Percentiles rank a stretch among this genome's conserved stretches.
phyloP scores from a whole-genome alignment of 2,329 filamentous ascomycete species.

The Akanthomyces lecanii region DNA sequence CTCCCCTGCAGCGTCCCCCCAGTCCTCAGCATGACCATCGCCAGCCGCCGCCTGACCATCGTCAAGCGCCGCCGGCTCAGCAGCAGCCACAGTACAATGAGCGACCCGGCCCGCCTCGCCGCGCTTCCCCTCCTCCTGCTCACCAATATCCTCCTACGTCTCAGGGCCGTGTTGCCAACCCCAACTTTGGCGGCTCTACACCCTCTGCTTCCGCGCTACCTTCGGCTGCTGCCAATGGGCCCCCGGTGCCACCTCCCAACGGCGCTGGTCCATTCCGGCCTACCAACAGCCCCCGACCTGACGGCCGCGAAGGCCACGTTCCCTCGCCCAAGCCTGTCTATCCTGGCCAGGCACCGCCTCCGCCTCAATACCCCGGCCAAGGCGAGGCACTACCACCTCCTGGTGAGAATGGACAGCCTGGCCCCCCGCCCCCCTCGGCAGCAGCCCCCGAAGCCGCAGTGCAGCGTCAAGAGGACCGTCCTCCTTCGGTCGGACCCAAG shows the following conservation, averaged over 20 bases:
- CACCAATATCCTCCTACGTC: constrained; percentile 51
- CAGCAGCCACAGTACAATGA: constrained; percentile 14
- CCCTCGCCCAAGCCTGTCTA: constrained; percentile 89
- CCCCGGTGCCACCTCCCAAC: constrained; percentile 38
- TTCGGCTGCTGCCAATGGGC: constrained; percentile 29
- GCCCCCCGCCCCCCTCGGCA: constrained; percentile 51
- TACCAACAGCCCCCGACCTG: constrained; percentile 74
- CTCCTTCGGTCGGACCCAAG: constrained; percentile 75
- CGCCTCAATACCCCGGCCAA: constrained; percentile 62
- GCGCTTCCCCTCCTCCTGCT: constrained; percentile 29
- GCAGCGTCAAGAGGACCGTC: constrained; percentile 64
- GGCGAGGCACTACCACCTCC: constrained; percentile 60
- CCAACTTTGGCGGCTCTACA: constrained; percentile 55
- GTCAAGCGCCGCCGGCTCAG: constrained; percentile 7
- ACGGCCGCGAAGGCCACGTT: constrained; percentile 69
- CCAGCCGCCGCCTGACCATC: constrained; percentile 47
- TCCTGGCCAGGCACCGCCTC: constrained; percentile 63
- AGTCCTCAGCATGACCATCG: constrained; percentile 67
- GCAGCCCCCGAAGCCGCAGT: constrained; percentile 59
- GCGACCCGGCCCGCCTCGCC: constrained; percentile 16
- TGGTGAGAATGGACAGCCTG: constrained; percentile 44
- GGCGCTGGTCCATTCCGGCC: constrained; percentile 66
- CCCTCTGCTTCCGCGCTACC: constrained; percentile 38
- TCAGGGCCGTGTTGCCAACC: constrained; percentile 55
- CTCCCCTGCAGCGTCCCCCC: constrained; percentile 64